These are phyloP conservation scores for Asclepias syriaca DNA, from an alignment of 257 asterid genomes.

Conservation along the genomic window DNA sequence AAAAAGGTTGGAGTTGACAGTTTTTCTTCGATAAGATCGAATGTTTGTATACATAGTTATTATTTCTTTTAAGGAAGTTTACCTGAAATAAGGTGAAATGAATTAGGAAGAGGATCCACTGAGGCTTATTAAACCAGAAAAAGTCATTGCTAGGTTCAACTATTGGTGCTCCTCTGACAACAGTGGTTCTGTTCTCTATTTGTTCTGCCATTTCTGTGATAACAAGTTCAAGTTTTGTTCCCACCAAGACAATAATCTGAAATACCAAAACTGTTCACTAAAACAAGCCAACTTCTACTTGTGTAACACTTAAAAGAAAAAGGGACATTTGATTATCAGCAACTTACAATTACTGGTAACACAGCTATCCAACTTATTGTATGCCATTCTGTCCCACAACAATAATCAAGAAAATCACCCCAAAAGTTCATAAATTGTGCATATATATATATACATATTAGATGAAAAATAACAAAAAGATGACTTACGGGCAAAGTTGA, in stretches of 20 bases:
- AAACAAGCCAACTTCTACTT: background rate
- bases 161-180: conserved; percentile 54
- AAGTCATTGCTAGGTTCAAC: conserved; percentile 56
- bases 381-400: conserved; percentile 41
- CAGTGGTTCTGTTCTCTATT: conserved; percentile 45
- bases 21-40: background rate
- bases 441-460: background rate
- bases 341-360: conserved; percentile 49
- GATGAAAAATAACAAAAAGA: background rate
- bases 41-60: background rate
- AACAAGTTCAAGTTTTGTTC: conserved; percentile 56
- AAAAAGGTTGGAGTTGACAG: background rate
- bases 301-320: background rate
- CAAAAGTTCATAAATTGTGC: background rate
- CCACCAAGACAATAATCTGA: conserved; percentile 48
- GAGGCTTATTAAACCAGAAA: conserved; percentile 63
- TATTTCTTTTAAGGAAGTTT: background rate
- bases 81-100: conserved; percentile 64
- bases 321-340: background rate
- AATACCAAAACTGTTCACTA: background rate
- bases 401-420: background rate
- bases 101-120: conserved; percentile 56
- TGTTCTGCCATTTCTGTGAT: conserved; percentile 68
- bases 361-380: conserved; percentile 47
- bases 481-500: conserved; percentile 52